Evolutionary conservation across 192 early-diverging fungal genomes (phyloP).

Genomic region (Chytriomyces hyalinus): DNA sequence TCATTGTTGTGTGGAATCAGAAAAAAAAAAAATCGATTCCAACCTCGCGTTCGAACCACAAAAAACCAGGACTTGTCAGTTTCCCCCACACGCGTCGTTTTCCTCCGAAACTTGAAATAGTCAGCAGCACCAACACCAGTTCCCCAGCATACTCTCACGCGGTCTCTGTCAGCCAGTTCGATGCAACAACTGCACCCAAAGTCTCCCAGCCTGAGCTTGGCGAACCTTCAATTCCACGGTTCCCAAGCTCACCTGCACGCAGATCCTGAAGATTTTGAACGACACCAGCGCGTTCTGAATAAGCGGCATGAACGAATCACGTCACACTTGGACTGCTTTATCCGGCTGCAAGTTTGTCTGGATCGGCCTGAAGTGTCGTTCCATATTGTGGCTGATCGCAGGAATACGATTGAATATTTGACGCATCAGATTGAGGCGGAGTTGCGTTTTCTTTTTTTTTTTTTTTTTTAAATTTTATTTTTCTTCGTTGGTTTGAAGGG

Average conservation of each 20-base stretch:
- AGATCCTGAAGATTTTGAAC: background rate
- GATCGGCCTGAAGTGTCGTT: background rate
- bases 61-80: background rate
- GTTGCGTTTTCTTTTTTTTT: slow-evolving; percentile 55
- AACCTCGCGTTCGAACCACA: no score
- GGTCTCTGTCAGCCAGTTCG: no score
- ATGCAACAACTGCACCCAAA: no score
- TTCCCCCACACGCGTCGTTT: background rate
- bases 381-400: slow-evolving; percentile 43
- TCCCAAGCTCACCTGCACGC: background rate
- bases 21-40: no score
- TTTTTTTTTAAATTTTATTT: background rate
- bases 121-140: background rate
- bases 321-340: slow-evolving; percentile 10
- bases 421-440: slow-evolving; percentile 74
- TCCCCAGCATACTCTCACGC: background rate
- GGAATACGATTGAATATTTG: slow-evolving; percentile 66
- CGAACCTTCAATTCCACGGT: background rate
- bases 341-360: background rate
- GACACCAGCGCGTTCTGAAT: background rate
- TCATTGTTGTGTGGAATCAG: no score
- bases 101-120: background rate
- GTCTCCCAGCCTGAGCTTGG: background rate
- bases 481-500: no score
- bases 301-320: slow-evolving; percentile 16